Evolutionary conservation across 768 basidiomycete species (phyloP).

Genomic region (Termitomyces sp.): DNA sequence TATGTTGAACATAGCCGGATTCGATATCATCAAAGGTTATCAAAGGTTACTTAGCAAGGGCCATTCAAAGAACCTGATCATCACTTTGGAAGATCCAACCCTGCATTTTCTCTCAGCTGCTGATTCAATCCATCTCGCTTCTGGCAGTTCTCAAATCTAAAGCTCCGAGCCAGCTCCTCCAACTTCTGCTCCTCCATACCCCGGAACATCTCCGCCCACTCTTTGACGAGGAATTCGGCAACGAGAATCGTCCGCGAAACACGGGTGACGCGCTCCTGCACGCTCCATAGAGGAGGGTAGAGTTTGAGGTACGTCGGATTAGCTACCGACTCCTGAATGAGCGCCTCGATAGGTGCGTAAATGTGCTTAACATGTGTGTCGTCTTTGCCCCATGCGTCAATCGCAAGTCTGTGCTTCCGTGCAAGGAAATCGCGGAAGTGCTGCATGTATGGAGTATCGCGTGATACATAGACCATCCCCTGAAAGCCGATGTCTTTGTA

Average conservation of each 20-base stretch:
- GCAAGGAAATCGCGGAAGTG: constrained; percentile 66
- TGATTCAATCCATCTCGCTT: constrained; percentile 65
- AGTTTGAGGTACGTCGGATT: constrained; percentile 43
- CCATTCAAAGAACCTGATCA: background rate
- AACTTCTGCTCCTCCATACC: constrained; percentile 57
- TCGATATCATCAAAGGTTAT: background rate
- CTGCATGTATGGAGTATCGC: constrained; percentile 67
- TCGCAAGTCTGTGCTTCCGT: constrained; percentile 75
- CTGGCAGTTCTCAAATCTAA: constrained; percentile 67
- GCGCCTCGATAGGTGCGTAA: constrained; percentile 64
- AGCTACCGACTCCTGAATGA: constrained; percentile 48
- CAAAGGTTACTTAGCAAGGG: background rate
- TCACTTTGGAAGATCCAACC: constrained; percentile 2
- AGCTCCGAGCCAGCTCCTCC: constrained; percentile 70
- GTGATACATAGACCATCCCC: constrained; percentile 74
- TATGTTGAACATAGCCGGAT: background rate
- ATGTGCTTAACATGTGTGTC: constrained; percentile 50
- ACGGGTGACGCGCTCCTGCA: constrained; percentile 52
- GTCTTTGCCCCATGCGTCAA: constrained; percentile 81
- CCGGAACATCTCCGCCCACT: constrained; percentile 70
- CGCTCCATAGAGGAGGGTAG: constrained; percentile 64
- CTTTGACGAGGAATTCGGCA: constrained; percentile 65
- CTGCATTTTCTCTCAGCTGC: constrained; percentile 38
- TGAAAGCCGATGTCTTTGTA: constrained; percentile 88
- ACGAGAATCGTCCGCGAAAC: constrained; percentile 67